These are phyloP conservation scores for Xylaria sp. DNA, from an alignment of 2,329 filamentous ascomycete species.

Conservation along the genomic window DNA sequence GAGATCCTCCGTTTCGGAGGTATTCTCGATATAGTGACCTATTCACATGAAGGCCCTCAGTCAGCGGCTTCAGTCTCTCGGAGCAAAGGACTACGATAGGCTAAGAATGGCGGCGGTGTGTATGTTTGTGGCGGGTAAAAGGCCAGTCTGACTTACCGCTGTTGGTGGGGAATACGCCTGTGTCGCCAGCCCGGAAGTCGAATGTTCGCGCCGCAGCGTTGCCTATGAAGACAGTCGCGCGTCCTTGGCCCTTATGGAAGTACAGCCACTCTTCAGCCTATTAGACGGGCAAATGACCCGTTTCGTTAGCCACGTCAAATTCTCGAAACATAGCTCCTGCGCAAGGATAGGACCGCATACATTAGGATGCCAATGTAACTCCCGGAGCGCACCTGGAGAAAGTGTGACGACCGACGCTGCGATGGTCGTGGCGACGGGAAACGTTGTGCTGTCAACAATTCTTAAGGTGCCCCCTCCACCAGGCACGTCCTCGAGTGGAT, in stretches of 20 bases:
- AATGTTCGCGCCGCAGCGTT: constrained; percentile 70
- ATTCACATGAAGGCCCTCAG: constrained; percentile 23
- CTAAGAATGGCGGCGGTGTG: background rate
- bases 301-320: constrained; percentile 16
- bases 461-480: constrained; percentile 70
- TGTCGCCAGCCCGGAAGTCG: constrained; percentile 74
- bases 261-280: constrained; percentile 77
- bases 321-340: background rate
- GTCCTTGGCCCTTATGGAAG: constrained; percentile 70
- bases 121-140: background rate
- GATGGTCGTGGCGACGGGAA: constrained; percentile 72
- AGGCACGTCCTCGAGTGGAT: constrained; percentile 65
- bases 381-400: constrained; percentile 70
- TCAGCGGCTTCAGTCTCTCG: background rate
- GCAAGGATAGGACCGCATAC: constrained; percentile 52
- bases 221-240: constrained; percentile 73
- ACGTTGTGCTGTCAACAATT: constrained; percentile 74
- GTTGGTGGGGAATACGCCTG: constrained; percentile 74
- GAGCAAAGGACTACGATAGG: background rate
- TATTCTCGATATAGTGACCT: constrained; percentile 76
- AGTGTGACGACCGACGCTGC: constrained; percentile 72
- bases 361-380: constrained; percentile 77
- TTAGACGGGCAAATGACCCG: background rate
- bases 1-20: constrained; percentile 69
- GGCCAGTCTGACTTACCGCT: constrained; percentile 53